Percentiles rank a stretch among this genome's conserved stretches.
Evolutionary conservation across 129 eudicot genomes (phyloP).

Genomic region (sunflower (Helianthus annuus)): DNA sequence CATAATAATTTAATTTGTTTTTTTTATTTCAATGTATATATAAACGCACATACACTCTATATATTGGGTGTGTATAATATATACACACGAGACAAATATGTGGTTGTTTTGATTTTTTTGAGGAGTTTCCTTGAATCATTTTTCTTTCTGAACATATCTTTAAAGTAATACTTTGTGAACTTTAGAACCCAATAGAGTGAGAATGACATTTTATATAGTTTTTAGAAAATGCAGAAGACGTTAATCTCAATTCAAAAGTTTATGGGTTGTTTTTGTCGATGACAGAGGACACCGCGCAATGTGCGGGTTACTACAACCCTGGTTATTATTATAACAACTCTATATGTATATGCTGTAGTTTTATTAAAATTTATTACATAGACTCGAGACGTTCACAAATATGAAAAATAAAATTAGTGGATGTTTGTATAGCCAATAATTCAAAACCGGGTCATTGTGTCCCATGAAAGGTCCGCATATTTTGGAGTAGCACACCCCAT

Average conservation of each 20-base stretch:
- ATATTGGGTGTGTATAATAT: background rate
- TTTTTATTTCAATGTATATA: background rate
- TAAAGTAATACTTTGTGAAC: background rate
- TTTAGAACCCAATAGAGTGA: too few species aligned
- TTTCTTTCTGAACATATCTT: background rate
- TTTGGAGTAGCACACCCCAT: constrained; percentile 5
- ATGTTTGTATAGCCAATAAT: background rate
- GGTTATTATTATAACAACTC: too few species aligned
- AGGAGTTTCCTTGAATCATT: background rate
- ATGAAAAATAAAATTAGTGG: background rate
- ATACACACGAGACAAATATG: background rate
- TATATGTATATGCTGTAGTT: too few species aligned
- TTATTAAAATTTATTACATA: background rate
- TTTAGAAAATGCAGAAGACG: too few species aligned
- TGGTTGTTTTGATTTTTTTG: constrained; percentile 2
- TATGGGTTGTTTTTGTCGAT: too few species aligned
- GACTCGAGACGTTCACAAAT: background rate
- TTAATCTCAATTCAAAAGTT: too few species aligned
- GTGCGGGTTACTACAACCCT: too few species aligned
- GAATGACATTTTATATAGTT: too few species aligned
- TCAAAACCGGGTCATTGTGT: constrained; percentile 25
- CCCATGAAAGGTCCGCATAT: constrained; percentile 21
- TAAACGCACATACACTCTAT: background rate
- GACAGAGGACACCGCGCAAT: too few species aligned
- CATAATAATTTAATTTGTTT: constrained; percentile 9